These are phyloP conservation scores for Beauveria scarabaeidicola DNA, from an alignment of 2,329 filamentous ascomycete genomes.

Conservation along the genomic window DNA sequence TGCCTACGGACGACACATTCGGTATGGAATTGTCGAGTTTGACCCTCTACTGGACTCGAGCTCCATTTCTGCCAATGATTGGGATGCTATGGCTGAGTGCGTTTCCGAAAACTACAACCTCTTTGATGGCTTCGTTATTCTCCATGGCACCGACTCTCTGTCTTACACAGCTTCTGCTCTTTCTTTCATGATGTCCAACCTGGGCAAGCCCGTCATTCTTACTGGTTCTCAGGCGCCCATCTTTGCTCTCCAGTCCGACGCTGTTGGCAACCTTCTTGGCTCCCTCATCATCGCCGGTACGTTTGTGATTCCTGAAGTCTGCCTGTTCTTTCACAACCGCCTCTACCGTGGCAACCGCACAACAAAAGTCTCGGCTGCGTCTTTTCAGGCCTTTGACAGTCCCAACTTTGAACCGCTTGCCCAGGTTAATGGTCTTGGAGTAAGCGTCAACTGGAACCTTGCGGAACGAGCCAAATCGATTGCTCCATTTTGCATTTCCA, in stretches of 20 bases:
- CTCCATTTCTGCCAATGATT: slow-evolving; percentile 78
- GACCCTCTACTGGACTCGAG: slow-evolving; percentile 78
- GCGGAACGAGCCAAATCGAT: slow-evolving; percentile 67
- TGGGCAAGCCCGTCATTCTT: slow-evolving; percentile 84
- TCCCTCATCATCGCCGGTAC: slow-evolving; percentile 86
- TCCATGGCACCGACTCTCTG: slow-evolving; percentile 85
- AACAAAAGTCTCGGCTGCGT: slow-evolving; percentile 78
- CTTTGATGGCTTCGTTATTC: slow-evolving; percentile 84
- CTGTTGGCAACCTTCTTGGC: slow-evolving; percentile 80
- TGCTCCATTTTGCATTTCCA: slow-evolving; percentile 64
- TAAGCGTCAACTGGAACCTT: slow-evolving; percentile 72
- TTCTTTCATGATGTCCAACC: slow-evolving; percentile 85
- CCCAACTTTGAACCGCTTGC: slow-evolving; percentile 82
- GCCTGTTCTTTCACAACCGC: slow-evolving; percentile 87
- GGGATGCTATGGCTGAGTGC: slow-evolving; percentile 75
- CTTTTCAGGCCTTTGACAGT: slow-evolving; percentile 79
- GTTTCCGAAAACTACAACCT: slow-evolving; percentile 77
- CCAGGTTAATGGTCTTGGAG: slow-evolving; percentile 69
- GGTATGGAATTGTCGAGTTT: slow-evolving; percentile 81
- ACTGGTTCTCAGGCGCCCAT: slow-evolving; percentile 81
- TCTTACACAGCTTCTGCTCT: slow-evolving; percentile 84
- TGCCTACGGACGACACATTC: slow-evolving; percentile 69
- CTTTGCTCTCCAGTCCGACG: slow-evolving; percentile 83
- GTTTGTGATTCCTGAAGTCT: slow-evolving; percentile 88
- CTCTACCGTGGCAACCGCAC: slow-evolving; percentile 82